phyloP scores from a whole-genome alignment of 495 filamentous ascomycete species.

The Trichoderma asperelloides region DNA sequence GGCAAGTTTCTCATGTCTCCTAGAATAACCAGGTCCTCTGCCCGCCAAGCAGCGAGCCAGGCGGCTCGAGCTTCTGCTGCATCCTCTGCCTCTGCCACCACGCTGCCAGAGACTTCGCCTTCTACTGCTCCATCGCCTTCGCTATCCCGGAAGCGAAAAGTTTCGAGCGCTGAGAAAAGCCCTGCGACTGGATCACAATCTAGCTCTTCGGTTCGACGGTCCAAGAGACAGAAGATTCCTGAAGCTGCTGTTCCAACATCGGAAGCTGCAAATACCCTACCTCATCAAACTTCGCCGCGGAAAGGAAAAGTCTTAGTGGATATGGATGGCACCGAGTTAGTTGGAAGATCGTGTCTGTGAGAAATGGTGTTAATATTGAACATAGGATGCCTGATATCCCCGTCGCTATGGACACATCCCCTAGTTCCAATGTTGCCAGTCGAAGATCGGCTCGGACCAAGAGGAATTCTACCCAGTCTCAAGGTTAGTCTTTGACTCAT shows the following conservation, averaged over 20 bases:
- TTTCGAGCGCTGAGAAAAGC: conserved; percentile 20
- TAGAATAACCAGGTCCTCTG: conserved; percentile 74
- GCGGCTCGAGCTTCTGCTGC: conserved; percentile 41
- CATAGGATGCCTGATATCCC: not conserved
- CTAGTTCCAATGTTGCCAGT: conserved; percentile 24
- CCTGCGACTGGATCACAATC: conserved; percentile 14
- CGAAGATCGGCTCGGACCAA: conserved; percentile 61
- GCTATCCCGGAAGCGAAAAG: conserved; percentile 34
- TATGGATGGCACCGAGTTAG: conserved; percentile 81
- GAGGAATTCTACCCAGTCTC: conserved; percentile 26
- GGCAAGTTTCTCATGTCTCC: conserved; percentile 57
- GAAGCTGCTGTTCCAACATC: conserved; percentile 17
- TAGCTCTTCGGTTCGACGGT: conserved; percentile 33
- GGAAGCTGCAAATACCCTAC: conserved; percentile 20
- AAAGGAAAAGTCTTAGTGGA: conserved; percentile 54
- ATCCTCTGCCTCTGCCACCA: conserved; percentile 20
- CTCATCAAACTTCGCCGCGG: conserved; percentile 45
- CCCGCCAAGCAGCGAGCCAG: conserved; percentile 59
- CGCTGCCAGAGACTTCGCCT: conserved; percentile 33
- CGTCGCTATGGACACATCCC: not conserved
- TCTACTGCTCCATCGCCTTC: conserved; percentile 26
- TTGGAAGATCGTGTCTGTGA: conserved; percentile 6
- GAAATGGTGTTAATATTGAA: conserved; percentile 12
- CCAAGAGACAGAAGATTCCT: conserved; percentile 44
- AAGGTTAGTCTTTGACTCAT: conserved; percentile 10